These are phyloP conservation scores for Ceratocystiopsis sp. DNA, from an alignment of 2,329 filamentous ascomycete species.

Conservation along the genomic window DNA sequence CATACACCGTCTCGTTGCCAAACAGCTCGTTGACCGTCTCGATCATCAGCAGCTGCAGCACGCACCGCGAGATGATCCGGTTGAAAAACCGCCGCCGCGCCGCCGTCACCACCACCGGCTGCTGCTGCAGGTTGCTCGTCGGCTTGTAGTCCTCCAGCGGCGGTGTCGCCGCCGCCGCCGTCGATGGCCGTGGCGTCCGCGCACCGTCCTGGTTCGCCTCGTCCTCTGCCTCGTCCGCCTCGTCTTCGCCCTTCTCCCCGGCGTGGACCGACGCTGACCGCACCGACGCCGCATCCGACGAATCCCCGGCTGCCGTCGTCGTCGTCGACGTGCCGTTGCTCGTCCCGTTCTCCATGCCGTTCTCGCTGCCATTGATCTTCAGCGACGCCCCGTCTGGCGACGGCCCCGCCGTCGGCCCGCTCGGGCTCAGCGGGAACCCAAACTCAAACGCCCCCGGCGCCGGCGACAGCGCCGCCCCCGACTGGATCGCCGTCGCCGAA, in stretches of 20 bases:
- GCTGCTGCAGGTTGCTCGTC: constrained; percentile 58
- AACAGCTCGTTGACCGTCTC: constrained; percentile 98
- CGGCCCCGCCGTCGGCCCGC: constrained; percentile 29
- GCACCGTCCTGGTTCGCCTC: constrained; percentile 5
- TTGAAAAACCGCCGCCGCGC: constrained; percentile 94
- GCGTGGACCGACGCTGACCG: constrained; percentile 14
- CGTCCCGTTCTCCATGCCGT: too few relatives aligned
- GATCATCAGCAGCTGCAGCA: constrained; percentile 95
- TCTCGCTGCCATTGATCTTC: constrained; percentile 36
- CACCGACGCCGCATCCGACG: constrained; percentile 15
- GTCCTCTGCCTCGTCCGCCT: constrained; percentile 12
- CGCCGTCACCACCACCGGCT: constrained; percentile 81
- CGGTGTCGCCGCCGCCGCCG: constrained; percentile 14
- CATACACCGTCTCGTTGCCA: constrained; percentile 89
- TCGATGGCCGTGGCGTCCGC: constrained; percentile 8
- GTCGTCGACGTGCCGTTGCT: not conserved
- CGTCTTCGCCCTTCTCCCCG: constrained; percentile 17
- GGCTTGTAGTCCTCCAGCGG: constrained; percentile 78
- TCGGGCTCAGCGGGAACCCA: constrained; percentile 25
- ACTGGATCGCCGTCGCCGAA: constrained; percentile 51
- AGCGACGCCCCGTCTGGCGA: constrained; percentile 31
- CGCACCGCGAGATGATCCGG: constrained; percentile 96
- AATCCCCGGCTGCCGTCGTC: constrained; percentile 17
- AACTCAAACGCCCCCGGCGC: constrained; percentile 36
- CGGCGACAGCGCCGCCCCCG: constrained; percentile 32